These are phyloP conservation scores for Saccharomycopsis schoenii DNA, from an alignment of 805 yeast species.

Conservation along the genomic window DNA sequence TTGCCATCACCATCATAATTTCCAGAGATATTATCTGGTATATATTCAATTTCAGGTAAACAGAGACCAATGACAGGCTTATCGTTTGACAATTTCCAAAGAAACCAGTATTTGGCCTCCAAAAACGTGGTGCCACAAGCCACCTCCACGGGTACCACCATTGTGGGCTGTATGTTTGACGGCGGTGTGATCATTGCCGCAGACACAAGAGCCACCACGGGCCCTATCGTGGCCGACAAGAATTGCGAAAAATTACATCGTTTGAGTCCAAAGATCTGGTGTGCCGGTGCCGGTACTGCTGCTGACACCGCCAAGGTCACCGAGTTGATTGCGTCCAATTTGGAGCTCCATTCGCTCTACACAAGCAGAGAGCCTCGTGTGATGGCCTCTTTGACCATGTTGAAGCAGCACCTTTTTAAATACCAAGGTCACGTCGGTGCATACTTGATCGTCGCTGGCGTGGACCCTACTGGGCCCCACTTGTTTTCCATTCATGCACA, in stretches of 20 bases:
- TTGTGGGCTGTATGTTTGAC: conserved; percentile 88
- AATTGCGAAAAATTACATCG: conserved; percentile 93
- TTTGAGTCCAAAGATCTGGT: conserved; percentile 87
- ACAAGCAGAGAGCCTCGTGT: conserved; percentile 87
- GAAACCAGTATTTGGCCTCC: conserved; percentile 66
- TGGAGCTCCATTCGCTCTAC: conserved; percentile 81
- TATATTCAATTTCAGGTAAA: too few species aligned
- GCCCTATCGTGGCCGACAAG: conserved; percentile 94
- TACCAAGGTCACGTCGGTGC: conserved; percentile 98
- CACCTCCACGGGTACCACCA: conserved; percentile 98
- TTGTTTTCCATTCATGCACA: conserved; percentile 92
- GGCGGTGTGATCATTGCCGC: conserved; percentile 98
- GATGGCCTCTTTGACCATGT: conserved; percentile 81
- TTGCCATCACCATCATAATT: too few species aligned
- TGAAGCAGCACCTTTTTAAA: conserved; percentile 92
- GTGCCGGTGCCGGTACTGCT: conserved; percentile 99
- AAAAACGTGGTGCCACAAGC: conserved; percentile 79
- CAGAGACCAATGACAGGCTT: conserved; percentile 46
- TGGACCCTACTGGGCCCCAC: conserved; percentile 93
- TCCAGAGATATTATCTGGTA: too few species aligned
- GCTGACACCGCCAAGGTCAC: conserved; percentile 99
- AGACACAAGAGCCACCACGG: conserved; percentile 96
- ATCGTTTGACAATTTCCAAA: conserved; percentile 85
- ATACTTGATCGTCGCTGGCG: conserved; percentile 95
- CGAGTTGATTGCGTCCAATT: conserved; percentile 79